Evolutionary conservation across 1,284 basidiomycete genomes (phyloP), one percentile per base, ranked within the genome.

Genomic region (Wolfiporia cocos): DNA sequence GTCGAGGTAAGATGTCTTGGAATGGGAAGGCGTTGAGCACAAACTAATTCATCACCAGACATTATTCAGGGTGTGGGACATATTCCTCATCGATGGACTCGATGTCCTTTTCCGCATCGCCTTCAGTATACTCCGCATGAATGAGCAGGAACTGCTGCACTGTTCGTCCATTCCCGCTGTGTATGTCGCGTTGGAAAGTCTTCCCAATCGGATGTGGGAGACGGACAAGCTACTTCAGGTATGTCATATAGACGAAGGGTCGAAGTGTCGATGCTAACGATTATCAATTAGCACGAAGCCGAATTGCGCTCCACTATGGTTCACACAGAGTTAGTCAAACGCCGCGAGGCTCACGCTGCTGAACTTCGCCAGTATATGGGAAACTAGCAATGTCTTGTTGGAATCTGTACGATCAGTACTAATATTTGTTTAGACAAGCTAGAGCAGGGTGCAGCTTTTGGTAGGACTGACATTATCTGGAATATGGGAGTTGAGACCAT

Each of bases 31-130:
- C 41, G 26, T 24, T 33, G 11, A 22, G 30, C 42, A 11, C 9
- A 31, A 2, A 37, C 45, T 49, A 14, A 55, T 34, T 31, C 10
- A 38, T 23, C 7, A 17, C 5, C 51, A 86, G 86, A 93, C 92
- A 0, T 67, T 95, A 26, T 92, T 94, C 66, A 72, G 92, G 34
- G 81, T 92, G 2, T 93, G 91, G 93, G 95, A 99, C 55, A 74
- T 97, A n/a, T 88, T 98, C 63, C 81, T 98, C 46, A 83, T 96
- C 4, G 92, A 97, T 55, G 95, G 95, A 0, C 73, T 92, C 36
- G 90, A 93, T 53, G 87, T 93, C 4, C 72, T 93, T n/a, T 95
- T 95, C 68, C 83, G 94, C 22, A 68, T 96, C 31, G 91, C 93
- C 0, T 71, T 98, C 34, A 85, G 81, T 7, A 91, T 98, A 33